These are phyloP conservation scores for Lagenaria siceraria DNA, from an alignment of 306 rosid genomes.

Conservation along the genomic window DNA sequence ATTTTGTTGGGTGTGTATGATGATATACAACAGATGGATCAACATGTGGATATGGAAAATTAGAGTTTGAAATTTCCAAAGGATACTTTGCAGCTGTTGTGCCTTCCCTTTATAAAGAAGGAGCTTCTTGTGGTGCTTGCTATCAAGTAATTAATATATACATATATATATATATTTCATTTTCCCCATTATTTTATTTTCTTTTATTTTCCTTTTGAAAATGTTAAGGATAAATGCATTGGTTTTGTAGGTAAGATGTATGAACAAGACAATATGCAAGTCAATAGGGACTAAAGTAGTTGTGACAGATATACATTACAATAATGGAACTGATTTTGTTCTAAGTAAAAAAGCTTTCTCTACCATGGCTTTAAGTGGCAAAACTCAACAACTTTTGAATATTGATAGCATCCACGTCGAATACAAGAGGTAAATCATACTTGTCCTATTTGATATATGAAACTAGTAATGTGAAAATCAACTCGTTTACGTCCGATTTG, in stretches of 20 bases:
- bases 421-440: not conserved
- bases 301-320: not conserved
- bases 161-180: too few relatives aligned
- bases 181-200: too few relatives aligned
- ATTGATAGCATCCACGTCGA: not conserved
- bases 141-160: not conserved
- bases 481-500: too few relatives aligned
- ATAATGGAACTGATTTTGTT: not conserved
- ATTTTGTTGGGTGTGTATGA: too few relatives aligned
- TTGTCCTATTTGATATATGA: too few relatives aligned
- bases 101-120: not conserved
- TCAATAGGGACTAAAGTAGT: not conserved
- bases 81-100: not conserved
- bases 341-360: not conserved
- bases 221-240: too few relatives aligned
- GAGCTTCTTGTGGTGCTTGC: not conserved
- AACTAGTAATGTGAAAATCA: too few relatives aligned
- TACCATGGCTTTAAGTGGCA: not conserved
- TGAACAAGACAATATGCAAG: not conserved
- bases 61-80: not conserved
- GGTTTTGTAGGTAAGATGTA: not conserved
- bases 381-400: not conserved
- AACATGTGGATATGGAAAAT: not conserved
- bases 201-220: not conserved
- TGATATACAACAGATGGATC: not conserved